Base-by-base conservation (phyloP, 768 basidiomycete species). In the Mycena capillaripes region DNA sequence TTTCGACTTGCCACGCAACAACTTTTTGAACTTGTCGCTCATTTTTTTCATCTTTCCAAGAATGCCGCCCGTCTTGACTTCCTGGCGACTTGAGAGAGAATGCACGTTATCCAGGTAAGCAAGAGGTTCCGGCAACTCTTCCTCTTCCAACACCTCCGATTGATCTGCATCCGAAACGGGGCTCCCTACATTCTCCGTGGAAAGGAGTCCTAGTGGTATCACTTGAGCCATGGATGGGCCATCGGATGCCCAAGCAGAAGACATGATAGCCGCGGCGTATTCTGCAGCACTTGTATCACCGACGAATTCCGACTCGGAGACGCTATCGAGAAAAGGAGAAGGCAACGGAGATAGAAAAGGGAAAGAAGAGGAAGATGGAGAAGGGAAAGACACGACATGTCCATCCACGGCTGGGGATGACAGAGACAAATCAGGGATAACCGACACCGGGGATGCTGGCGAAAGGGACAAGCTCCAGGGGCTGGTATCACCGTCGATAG, bases 221-320 rank as follows among this genome's bases (percentile, higher is more conserved):
- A 58, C 59, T 63, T 60, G 64, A 30, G 66, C 36, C 55, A 74
- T 42, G 19, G 71, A 66, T 21, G 63, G 75, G 48, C 64, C 74
- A 36, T 76, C 75, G 38, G 77, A 73, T 30, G 77, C 78, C 82
- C 81, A 82, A 27, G 81, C 79, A 59, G 82, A 82, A 56, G 80
- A 79, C 65, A 82, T 76, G 52, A 84, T 69, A 46, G 82, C 83
- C 27, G 78, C 74, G 56, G 83, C 83, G 69, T 82, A 84, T 42
- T 82, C 80, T 23, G 79, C 73, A 19, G 79, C 79, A 61, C 80
- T 80, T 36, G 77, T 75, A 52, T 78, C 66, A 23, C 69, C 60
- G 55, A 66, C 62, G 34, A 63, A 29, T 27, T 68, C 73, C n/a
- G n/a, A n/a, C 17, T 50, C 63, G 10, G 57, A 56, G 60, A 59